These are phyloP conservation scores for Lupinus albus DNA, from an alignment of 306 rosid genomes.

Conservation along the genomic window DNA sequence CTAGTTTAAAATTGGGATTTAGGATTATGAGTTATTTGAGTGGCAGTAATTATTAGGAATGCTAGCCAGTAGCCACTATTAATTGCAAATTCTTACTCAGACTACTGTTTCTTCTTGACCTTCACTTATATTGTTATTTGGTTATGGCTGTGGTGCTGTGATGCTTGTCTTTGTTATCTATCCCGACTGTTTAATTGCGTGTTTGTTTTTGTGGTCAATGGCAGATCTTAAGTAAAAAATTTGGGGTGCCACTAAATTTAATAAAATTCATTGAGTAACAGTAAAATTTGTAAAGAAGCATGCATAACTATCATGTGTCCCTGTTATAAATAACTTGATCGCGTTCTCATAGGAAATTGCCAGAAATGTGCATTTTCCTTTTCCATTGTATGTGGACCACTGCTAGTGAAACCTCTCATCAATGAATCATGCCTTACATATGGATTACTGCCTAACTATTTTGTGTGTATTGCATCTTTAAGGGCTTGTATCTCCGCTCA, in stretches of 20 bases:
- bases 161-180: neutral
- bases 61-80: neutral
- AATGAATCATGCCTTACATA: conserved; percentile 33
- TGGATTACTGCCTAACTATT: conserved; percentile 42
- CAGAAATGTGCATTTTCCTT: conserved; percentile 27
- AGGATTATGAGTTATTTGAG: neutral
- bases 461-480: conserved; percentile 35
- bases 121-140: too few relatives aligned
- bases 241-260: too few relatives aligned
- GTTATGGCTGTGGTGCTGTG: neutral
- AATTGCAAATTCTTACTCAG: neutral
- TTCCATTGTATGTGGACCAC: neutral
- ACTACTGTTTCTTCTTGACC: neutral
- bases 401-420: neutral
- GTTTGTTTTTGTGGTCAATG: too few relatives aligned
- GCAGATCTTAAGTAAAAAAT: too few relatives aligned
- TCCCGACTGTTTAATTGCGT: too few relatives aligned
- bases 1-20: neutral
- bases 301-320: neutral
- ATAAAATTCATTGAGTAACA: too few relatives aligned
- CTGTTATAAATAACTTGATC: neutral
- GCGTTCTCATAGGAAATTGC: conserved; percentile 12
- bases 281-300: too few relatives aligned
- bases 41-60: too few relatives aligned
- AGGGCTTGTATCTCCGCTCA: conserved; percentile 88